Percentiles rank a stretch among this genome's conserved stretches.
phyloP scores from a whole-genome alignment of 805 yeast genomes.

The Candida michaelii region DNA sequence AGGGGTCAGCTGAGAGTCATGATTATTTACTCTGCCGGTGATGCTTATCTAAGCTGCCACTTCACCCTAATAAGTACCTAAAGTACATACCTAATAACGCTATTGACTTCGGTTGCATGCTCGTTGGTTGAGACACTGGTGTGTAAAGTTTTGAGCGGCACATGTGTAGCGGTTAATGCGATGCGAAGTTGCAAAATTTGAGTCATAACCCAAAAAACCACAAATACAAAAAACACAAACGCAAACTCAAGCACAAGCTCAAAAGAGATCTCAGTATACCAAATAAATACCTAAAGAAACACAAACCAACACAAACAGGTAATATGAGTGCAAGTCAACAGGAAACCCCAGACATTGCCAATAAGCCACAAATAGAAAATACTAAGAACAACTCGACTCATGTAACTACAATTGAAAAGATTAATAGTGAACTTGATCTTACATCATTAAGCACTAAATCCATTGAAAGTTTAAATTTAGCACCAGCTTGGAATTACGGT shows the following conservation, averaged over 20 bases:
- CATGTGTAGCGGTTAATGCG: neutral
- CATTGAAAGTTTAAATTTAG: conserved; percentile 6
- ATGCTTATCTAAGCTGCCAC: too few species aligned
- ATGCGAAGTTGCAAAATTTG: conserved; percentile 5
- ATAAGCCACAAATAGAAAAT: neutral
- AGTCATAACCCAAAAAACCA: conserved; percentile 1
- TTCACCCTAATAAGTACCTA: too few species aligned
- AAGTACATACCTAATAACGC: conserved; percentile 27
- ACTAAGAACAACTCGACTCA: neutral
- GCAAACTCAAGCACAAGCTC: neutral
- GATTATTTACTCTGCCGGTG: too few species aligned
- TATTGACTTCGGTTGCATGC: conserved; percentile 47
- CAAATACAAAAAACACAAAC: too few species aligned
- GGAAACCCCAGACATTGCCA: too few species aligned
- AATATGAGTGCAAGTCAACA: neutral
- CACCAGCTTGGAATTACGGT: conserved; percentile 15
- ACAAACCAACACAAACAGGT: too few species aligned
- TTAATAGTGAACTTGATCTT: conserved; percentile 12
- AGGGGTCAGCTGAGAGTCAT: too few species aligned
- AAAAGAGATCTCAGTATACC: too few species aligned
- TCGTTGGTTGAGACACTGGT: neutral
- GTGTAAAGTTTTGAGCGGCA: neutral
- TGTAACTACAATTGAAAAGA: conserved; percentile 7
- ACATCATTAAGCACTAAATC: conserved; percentile 4
- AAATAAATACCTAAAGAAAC: too few species aligned